These are phyloP conservation scores for Sugiyamaella lignohabitans DNA, from an alignment of 805 yeast species.

Conservation along the genomic window DNA sequence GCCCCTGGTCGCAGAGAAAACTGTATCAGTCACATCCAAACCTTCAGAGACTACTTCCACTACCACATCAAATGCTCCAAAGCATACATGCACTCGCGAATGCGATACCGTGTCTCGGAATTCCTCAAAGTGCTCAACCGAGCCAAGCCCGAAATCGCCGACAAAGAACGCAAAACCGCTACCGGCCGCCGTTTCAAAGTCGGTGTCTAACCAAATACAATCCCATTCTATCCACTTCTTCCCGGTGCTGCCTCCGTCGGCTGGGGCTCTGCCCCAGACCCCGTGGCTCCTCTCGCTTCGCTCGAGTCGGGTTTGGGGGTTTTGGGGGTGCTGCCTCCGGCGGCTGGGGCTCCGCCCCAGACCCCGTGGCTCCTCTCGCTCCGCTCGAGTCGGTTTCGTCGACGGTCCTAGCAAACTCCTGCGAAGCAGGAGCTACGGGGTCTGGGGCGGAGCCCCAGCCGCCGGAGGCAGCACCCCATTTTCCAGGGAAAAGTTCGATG, in stretches of 20 bases:
- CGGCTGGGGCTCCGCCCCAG: background rate
- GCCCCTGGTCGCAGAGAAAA: slow-evolving; percentile 71
- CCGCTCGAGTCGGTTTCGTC: too few species aligned
- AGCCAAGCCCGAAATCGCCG: slow-evolving; percentile 89
- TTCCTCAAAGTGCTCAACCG: slow-evolving; percentile 92
- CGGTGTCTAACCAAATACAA: background rate
- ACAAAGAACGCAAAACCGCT: slow-evolving; percentile 69
- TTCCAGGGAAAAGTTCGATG: background rate
- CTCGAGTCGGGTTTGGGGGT: too few species aligned
- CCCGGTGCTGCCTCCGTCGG: background rate
- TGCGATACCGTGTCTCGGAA: slow-evolving; percentile 92
- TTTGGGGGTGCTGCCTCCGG: background rate
- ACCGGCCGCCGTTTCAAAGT: slow-evolving; percentile 58
- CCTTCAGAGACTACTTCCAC: slow-evolving; percentile 95
- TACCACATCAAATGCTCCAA: slow-evolving; percentile 97
- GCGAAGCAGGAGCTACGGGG: too few species aligned
- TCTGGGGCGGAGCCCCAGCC: too few species aligned
- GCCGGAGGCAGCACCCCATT: too few species aligned
- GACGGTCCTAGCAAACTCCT: too few species aligned
- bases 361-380: background rate
- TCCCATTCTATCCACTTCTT: background rate
- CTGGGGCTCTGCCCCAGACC: background rate
- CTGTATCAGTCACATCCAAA: slow-evolving; percentile 83
- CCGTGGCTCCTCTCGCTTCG: background rate
- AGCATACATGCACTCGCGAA: slow-evolving; percentile 96